Evolutionary conservation across 805 yeast species (phyloP), one percentile per base, ranked within the genome.

Genomic region (Kuraishia ogatae): DNA sequence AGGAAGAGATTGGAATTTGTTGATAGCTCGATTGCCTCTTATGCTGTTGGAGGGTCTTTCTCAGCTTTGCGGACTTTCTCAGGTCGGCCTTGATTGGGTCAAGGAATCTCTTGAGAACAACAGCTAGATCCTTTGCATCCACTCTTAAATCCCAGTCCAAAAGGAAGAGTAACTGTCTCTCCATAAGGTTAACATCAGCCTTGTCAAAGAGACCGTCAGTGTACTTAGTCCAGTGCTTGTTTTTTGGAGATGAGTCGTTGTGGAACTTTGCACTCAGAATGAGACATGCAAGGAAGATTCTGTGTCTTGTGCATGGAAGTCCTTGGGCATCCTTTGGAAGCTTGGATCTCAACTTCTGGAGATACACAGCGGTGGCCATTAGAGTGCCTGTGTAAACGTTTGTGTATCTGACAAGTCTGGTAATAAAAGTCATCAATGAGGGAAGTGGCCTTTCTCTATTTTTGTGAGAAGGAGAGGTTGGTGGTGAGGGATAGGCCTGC

Each of bases 311-410:
- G 60, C 92, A 86, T 50, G 92, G 87, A 59, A 85, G 72, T 35
- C 93, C 93, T 62, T 81, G 84, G 39, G 91, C 88, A 60, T 85
- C 87, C 56, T 74, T 72, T 54, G 93, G 93, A 53, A 87, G 72
- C 59, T 78, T 82, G 53, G 76, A 58, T 64, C 81, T 81, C 61
- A 87, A 72, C 62, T 82, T 75, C 62, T 83, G 81, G 66, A 87
- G 73, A 67, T 85, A 86, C 35, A 86, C 84, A 54, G 84, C 76
- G 2, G 93, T 84, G 15, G 89, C 76, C 80, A 87, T 78, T 60
- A 87, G 73, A 19, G 92, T 87, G 47, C 92, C 90, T 2, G 91
- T 84, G 68, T 86, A 84, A n/a, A 87, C 90, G 63, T 85, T 85
- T 29, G 91, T 84, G 72, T 85, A 80, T 65, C 87, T 78, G 46